These are phyloP conservation scores for Copromyces sp. DNA, from an alignment of 495 filamentous ascomycete genomes.

Conservation along the genomic window DNA sequence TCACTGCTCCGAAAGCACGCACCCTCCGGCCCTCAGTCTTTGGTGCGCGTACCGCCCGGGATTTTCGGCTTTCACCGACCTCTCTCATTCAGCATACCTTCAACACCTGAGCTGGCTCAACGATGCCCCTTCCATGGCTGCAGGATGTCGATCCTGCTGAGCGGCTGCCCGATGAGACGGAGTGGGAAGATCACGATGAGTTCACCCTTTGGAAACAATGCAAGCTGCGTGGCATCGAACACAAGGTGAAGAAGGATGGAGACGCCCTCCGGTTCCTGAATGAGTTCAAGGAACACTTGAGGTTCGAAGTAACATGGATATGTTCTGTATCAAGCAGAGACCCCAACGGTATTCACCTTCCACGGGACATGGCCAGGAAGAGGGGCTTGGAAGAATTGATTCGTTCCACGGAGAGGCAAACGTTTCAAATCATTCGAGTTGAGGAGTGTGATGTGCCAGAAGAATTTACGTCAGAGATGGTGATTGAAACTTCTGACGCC, in stretches of 20 bases:
- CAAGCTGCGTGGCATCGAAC: not conserved
- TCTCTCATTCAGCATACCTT: not conserved
- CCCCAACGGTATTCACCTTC: not conserved
- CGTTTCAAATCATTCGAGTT: not conserved
- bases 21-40: not conserved
- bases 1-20: not conserved
- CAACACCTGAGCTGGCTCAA: not conserved
- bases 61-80: no score
- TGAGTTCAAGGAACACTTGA: not conserved
- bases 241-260: not conserved
- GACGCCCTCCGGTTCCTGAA: not conserved
- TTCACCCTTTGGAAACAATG: not conserved
- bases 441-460: not conserved
- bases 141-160: not conserved
- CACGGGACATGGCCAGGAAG: not conserved
- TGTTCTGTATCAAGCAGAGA: fast-evolving
- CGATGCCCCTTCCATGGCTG: not conserved
- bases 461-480: not conserved
- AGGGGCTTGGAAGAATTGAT: not conserved
- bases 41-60: not conserved
- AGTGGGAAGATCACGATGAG: not conserved
- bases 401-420: not conserved
- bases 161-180: not conserved
- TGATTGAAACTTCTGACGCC: not conserved
- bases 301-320: not conserved